These are phyloP conservation scores for Suhomyces sp. DNA, from an alignment of 805 yeast genomes.

Conservation along the genomic window DNA sequence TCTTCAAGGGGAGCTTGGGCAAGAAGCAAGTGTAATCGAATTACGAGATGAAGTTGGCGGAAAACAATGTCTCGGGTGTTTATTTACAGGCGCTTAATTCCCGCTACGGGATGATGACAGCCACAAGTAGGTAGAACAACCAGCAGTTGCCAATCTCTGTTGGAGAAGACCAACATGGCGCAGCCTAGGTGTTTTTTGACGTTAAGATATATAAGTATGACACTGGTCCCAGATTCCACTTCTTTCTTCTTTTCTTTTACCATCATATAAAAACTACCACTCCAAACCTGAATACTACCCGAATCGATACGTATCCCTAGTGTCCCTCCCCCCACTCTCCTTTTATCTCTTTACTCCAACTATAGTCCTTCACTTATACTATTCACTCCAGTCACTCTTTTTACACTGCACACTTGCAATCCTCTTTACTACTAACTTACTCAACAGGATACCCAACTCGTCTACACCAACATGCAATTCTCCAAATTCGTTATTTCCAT, in stretches of 20 bases:
- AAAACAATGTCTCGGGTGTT: too few species aligned
- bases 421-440: constrained; percentile 7
- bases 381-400: constrained; percentile 21
- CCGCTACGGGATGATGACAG: too few species aligned
- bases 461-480: constrained; percentile 23
- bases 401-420: constrained; percentile 6
- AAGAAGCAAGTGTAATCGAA: too few species aligned
- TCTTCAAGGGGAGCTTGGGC: too few species aligned
- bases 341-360: constrained; percentile 14
- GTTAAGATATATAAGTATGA: too few species aligned
- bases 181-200: too few species aligned
- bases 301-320: constrained; percentile 12
- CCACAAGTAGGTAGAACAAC: too few species aligned
- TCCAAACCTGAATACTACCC: constrained; percentile 1
- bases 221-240: too few species aligned
- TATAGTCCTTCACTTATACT: constrained; percentile 16
- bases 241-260: not conserved
- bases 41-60: too few species aligned
- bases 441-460: constrained; percentile 7
- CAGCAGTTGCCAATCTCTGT: too few species aligned
- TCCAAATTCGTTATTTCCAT: constrained; percentile 21
- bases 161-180: too few species aligned
- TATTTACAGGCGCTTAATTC: too few species aligned
- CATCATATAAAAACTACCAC: constrained; percentile 2
- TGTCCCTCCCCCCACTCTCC: constrained; percentile 5